Evolutionary conservation across 176 grass and related monocot genomes (phyloP).

Genomic region (Triticum timopheevii): DNA sequence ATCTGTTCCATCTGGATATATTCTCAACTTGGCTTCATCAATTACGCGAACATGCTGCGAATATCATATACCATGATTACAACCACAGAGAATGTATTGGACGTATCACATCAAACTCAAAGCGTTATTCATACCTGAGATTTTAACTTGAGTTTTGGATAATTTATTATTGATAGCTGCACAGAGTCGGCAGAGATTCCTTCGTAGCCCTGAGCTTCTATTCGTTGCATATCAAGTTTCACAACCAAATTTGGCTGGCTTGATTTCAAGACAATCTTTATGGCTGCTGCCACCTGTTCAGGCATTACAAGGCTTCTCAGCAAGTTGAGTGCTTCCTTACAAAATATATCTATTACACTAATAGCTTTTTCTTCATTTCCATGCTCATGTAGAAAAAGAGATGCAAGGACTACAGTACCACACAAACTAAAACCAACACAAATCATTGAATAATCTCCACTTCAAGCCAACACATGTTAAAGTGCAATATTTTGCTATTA

Average conservation of each 20-base stretch:
- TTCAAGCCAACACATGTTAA: constrained; percentile 2
- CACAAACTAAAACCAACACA: neutral
- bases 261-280: constrained; percentile 67
- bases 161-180: constrained; percentile 74
- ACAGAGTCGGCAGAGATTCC: constrained; percentile 69
- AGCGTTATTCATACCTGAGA: constrained; percentile 57
- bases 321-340: neutral
- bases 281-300: constrained; percentile 51
- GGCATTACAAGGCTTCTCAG: constrained; percentile 4
- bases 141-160: constrained; percentile 93
- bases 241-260: constrained; percentile 71
- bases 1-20: constrained; percentile 77
- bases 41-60: constrained; percentile 68
- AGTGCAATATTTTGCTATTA: neutral
- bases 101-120: neutral
- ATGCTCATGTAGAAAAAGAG: constrained; percentile 4
- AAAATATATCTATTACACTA: constrained; percentile 2
- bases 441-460: constrained; percentile 1
- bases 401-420: neutral
- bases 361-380: neutral
- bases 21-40: constrained; percentile 62
- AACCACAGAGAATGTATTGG: neutral
- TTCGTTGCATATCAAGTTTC: constrained; percentile 71
- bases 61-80: constrained; percentile 12
- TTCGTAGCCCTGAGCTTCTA: constrained; percentile 59